phyloP scores from a whole-genome alignment of 345 rosid genomes.

The Anacardium occidentale region DNA sequence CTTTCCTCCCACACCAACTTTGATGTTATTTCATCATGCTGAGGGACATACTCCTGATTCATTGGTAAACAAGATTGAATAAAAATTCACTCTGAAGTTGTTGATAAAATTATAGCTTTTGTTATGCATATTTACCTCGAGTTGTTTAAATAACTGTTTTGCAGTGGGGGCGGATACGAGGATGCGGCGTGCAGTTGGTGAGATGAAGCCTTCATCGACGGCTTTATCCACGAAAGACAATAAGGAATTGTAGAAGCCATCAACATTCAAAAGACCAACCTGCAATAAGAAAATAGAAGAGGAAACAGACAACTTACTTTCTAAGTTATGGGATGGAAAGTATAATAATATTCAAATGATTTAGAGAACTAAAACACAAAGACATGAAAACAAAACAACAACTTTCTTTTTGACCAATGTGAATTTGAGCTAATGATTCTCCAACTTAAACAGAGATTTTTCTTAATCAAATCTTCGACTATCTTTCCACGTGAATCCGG shows the following conservation, averaged over 20 bases:
- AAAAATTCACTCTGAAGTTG: not conserved
- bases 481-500: constrained; percentile 49
- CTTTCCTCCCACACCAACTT: constrained; percentile 88
- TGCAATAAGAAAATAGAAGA: constrained; percentile 14
- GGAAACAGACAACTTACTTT: not conserved
- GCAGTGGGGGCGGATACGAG: constrained; percentile 91
- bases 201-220: constrained; percentile 92
- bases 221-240: constrained; percentile 84
- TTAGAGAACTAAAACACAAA: not conserved
- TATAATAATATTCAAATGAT: constrained; percentile 10
- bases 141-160: constrained; percentile 69
- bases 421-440: constrained; percentile 4
- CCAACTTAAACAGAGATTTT: constrained; percentile 30
- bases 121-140: constrained; percentile 52
- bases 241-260: constrained; percentile 87
- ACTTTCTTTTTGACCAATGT: constrained; percentile 27
- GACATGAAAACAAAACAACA: not conserved
- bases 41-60: constrained; percentile 71
- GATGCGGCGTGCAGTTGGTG: constrained; percentile 78
- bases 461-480: constrained; percentile 12
- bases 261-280: constrained; percentile 96
- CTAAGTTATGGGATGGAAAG: not conserved
- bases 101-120: too few species aligned
- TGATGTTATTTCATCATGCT: constrained; percentile 68
- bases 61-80: not conserved